A percentile compares a stretch with the other conserved stretches of the same genome.
Conservation (phyloP, 768 basidiomycete genomes). For the Mycena epipterygia region DNA sequence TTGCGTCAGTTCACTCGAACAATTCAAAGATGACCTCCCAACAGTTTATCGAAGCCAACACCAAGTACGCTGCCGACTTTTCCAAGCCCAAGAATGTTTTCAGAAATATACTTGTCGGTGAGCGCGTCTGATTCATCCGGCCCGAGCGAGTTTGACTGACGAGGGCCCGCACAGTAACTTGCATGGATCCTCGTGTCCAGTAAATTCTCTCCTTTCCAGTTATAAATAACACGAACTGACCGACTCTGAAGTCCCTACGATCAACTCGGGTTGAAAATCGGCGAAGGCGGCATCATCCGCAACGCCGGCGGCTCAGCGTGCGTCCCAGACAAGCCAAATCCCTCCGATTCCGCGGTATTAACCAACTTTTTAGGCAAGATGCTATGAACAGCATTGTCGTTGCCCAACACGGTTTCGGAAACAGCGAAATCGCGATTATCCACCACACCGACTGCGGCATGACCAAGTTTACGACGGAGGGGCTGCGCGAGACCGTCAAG, state of each 20-base stretch:
- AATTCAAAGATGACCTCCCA: constrained; percentile 9
- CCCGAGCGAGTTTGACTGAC: background rate
- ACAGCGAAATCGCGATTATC: constrained; percentile 60
- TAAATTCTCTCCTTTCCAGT: constrained; percentile 33
- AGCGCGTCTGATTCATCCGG: constrained; percentile 21
- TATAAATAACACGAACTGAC: background rate
- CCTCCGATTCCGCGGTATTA: background rate
- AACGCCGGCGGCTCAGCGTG: constrained; percentile 66
- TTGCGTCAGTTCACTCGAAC: no score
- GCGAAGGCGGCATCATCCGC: constrained; percentile 66
- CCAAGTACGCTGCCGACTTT: constrained; percentile 55
- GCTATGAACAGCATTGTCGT: constrained; percentile 65
- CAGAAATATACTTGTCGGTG: constrained; percentile 57
- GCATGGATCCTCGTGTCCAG: constrained; percentile 71
- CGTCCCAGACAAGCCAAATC: constrained; percentile 36
- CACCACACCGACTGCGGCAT: constrained; percentile 72
- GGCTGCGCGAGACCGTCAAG: constrained; percentile 55
- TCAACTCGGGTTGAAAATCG: constrained; percentile 61
- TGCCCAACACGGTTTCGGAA: constrained; percentile 63
- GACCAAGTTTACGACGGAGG: constrained; percentile 57
- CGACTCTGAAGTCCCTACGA: constrained; percentile 51
- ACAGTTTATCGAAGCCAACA: constrained; percentile 46
- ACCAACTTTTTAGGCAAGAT: constrained; percentile 51
- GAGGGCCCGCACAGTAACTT: constrained; percentile 54
- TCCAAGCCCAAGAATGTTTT: constrained; percentile 51